Evolutionary conservation across 805 yeast species (phyloP).

Genomic region (Lachancea quebecensis): DNA sequence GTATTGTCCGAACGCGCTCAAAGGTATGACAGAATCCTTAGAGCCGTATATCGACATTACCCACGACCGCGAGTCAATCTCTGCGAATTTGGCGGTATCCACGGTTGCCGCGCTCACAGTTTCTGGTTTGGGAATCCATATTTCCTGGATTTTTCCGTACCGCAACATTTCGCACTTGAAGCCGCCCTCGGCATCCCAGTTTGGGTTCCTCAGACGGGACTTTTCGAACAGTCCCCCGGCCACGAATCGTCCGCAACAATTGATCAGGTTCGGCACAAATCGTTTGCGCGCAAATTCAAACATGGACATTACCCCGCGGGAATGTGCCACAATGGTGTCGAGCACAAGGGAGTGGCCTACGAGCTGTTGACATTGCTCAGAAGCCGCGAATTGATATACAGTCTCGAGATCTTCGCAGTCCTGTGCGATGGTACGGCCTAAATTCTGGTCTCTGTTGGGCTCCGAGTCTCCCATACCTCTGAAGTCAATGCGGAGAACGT

Average conservation of each 20-base stretch:
- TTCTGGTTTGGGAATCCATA: slow-evolving; percentile 45
- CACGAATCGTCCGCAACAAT: slow-evolving; percentile 65
- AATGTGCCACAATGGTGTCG: slow-evolving; percentile 64
- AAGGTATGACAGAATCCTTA: slow-evolving; percentile 58
- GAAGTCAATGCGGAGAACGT: slow-evolving; percentile 73
- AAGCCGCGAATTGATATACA: slow-evolving; percentile 33
- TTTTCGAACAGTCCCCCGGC: slow-evolving; percentile 41
- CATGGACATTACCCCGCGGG: slow-evolving; percentile 73
- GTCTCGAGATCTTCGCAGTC: slow-evolving; percentile 64
- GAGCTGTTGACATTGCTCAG: slow-evolving; percentile 22
- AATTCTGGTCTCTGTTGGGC: slow-evolving; percentile 23
- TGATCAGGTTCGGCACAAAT: slow-evolving; percentile 59
- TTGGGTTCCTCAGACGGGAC: slow-evolving; percentile 29
- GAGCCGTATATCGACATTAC: slow-evolving; percentile 69
- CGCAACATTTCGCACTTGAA: slow-evolving; percentile 39
- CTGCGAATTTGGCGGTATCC: slow-evolving; percentile 37
- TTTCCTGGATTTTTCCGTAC: slow-evolving; percentile 40
- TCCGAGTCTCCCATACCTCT: slow-evolving; percentile 79
- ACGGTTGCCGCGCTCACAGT: slow-evolving; percentile 42
- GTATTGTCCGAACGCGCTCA: slow-evolving; percentile 52
- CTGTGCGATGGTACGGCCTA: slow-evolving; percentile 52
- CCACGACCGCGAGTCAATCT: slow-evolving; percentile 40
- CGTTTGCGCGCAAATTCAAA: slow-evolving; percentile 55
- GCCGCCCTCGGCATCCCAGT: slow-evolving; percentile 39
- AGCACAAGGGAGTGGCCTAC: slow-evolving; percentile 40